A percentile compares a stretch with the other conserved stretches of the same genome.
Conservation (phyloP, 139 green algal species). For the Asterochloris sp. region DNA sequence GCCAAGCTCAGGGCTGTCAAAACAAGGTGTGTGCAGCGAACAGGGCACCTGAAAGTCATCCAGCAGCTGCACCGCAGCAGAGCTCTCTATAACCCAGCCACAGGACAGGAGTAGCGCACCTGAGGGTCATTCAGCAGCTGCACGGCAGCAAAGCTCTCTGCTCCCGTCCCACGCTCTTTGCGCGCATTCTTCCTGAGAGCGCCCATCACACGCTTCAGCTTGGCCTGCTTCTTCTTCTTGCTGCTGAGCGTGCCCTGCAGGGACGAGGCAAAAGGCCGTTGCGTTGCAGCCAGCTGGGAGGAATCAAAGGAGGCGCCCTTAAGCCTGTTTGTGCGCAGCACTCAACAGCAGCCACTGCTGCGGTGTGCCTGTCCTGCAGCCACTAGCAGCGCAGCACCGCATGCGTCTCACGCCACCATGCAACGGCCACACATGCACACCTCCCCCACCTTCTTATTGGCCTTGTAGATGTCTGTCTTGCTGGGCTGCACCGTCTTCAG, state of each 20-base stretch:
- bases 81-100: no score
- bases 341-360: no score
- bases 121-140: conserved; percentile 97
- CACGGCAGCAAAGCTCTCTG: conserved; percentile 87
- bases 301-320: no score
- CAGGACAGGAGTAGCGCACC: conserved; percentile 7
- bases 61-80: no score
- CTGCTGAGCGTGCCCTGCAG: conserved; percentile 72
- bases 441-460: conserved; percentile 68
- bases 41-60: no score
- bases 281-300: no score
- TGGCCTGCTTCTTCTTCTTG: conserved; percentile 94
- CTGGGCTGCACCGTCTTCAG: conserved; percentile 27
- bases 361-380: no score
- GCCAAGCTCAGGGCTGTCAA: not conserved
- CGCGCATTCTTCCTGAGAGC: conserved; percentile 69
- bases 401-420: not conserved
- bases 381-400: no score
- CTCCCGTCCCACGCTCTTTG: conserved; percentile 23
- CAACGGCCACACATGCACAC: not conserved
- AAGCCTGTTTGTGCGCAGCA: no score
- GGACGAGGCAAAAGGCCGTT: not conserved
- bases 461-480: conserved; percentile 85
- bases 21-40: not conserved
- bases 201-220: conserved; percentile 85